phyloP scores from a whole-genome alignment of 306 rosid species.

The Cicer chorassanicum region DNA sequence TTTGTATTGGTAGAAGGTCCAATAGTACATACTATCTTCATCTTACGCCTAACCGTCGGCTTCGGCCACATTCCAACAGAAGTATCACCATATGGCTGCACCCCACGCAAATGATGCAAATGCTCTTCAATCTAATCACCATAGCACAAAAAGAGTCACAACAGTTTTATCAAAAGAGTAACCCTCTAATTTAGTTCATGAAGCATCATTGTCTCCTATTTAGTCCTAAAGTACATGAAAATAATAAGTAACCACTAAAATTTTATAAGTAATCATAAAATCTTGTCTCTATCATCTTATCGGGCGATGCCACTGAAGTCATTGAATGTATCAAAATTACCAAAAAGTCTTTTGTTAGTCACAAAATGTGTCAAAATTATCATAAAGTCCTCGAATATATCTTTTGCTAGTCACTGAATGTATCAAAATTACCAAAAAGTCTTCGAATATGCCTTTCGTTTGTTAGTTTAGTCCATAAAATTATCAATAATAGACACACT shows the following conservation, averaged over 20 bases:
- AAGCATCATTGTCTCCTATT: neutral
- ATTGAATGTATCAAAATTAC: no score
- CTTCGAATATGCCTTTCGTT: no score
- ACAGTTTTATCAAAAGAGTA: neutral
- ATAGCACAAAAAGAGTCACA: slow-evolving; percentile 40
- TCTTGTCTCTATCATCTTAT: no score
- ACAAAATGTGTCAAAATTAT: no score
- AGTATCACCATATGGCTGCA: slow-evolving; percentile 55
- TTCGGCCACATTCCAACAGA: slow-evolving; percentile 80
- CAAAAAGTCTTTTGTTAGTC: no score
- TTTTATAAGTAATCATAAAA: neutral
- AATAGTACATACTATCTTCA: slow-evolving; percentile 92
- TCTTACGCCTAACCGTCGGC: slow-evolving; percentile 81
- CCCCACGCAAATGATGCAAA: slow-evolving; percentile 57
- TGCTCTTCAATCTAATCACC: slow-evolving; percentile 60
- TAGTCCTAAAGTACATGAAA: neutral
- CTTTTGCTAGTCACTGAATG: no score
- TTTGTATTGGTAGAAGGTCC: slow-evolving; percentile 87
- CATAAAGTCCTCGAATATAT: no score
- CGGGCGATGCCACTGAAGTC: no score
- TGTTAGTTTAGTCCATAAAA: no score
- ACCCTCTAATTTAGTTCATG: slow-evolving; percentile 1
- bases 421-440: no score
- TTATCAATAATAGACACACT: no score
- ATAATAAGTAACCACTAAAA: neutral